Evolutionary conservation across 2,329 filamentous ascomycete species (phyloP), one percentile per base, ranked within the genome.

Genomic region (Alternaria hordeiaustralica): DNA sequence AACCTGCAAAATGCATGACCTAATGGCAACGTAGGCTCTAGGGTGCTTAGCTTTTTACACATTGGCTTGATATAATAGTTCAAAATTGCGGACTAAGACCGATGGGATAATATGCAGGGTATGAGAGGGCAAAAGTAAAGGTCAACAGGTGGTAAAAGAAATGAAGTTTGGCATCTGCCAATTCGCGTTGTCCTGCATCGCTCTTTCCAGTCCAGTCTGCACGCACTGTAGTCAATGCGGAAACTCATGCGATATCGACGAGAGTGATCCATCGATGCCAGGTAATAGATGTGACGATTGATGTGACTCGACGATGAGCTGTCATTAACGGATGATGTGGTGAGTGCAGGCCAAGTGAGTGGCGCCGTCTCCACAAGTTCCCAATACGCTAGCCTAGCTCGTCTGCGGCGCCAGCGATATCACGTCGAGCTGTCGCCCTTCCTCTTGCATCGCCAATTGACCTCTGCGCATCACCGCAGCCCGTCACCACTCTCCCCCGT

Each of bases 381-480:
- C 46, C 36, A 46, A 30, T 20, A 56, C 55, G 60, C 55, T 63
- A 63, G 49, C 43, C 47, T 60, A 63, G 60, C 56, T 44, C 43
- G 49, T 33, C 33, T 11, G 26, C 55, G 55, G 55, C 60, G 61
- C 61, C 61, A 64, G 47, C 61, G 23, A 61, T 55, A 28, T 64
- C 57, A 61, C 54, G 58, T 61, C 46, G 43, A 60, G 33, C 55
- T 59, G 46, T 43, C 56, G 41, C 55, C 50, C 41, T 63, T 33
- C 33, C 20, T 50, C 60, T 59, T 53, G 47, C 57, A 55, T 60
- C 49, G 45, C 60, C 65, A 60, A 65, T 67, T 67, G 65, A 60
- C 60, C 21, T 51, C 66, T 65, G 64, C 68, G 62, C 55, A 55
- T 51, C 66, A 70, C 64, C 68, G 60, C 62, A 65, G 58, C 61